These are phyloP conservation scores for Areca catechu DNA, from an alignment of 176 grass and related monocot species.

Conservation along the genomic window DNA sequence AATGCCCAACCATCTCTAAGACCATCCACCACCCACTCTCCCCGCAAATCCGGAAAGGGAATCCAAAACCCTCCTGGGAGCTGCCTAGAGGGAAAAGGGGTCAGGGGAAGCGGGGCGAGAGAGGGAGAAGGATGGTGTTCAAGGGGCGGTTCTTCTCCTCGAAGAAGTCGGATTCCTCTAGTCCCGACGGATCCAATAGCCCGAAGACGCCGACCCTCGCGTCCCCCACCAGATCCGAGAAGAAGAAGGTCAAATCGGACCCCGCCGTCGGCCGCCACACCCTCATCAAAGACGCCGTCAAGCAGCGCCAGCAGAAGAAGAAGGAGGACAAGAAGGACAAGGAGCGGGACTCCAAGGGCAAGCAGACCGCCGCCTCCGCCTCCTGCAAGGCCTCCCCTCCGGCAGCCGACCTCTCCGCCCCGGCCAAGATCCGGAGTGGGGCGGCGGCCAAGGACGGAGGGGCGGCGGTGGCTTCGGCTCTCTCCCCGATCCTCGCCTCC, in stretches of 20 bases:
- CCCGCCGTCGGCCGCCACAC: neutral
- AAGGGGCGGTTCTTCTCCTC: slow-evolving; percentile 93
- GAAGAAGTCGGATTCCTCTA: slow-evolving; percentile 58
- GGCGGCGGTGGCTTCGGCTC: neutral
- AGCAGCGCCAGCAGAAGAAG: slow-evolving; percentile 10
- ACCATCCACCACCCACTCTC: too few relatives aligned
- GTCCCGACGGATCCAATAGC: slow-evolving; percentile 93
- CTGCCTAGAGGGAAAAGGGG: neutral
- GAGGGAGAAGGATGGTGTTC: slow-evolving; percentile 58
- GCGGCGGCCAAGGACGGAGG: slow-evolving; percentile 31
- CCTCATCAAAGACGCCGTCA: slow-evolving; percentile 10
- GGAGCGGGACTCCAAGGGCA: slow-evolving; percentile 15
- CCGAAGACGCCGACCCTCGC: slow-evolving; percentile 33
- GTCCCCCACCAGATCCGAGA: slow-evolving; percentile 75
- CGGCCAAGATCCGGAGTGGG: slow-evolving; percentile 28
- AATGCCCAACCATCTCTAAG: too few relatives aligned
- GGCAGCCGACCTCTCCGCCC: neutral
- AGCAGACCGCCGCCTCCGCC: neutral
- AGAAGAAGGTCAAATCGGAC: slow-evolving; percentile 84
- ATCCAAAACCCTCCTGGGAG: too few relatives aligned
- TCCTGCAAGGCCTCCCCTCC: slow-evolving; percentile 5
- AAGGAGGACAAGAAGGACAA: slow-evolving; percentile 13
- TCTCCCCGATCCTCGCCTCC: slow-evolving; percentile 94
- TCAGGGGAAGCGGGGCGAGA: neutral
- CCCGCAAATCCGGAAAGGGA: too few relatives aligned